phyloP scores from a whole-genome alignment of 1,284 basidiomycete species.

The Cryptococcus sp. region DNA sequence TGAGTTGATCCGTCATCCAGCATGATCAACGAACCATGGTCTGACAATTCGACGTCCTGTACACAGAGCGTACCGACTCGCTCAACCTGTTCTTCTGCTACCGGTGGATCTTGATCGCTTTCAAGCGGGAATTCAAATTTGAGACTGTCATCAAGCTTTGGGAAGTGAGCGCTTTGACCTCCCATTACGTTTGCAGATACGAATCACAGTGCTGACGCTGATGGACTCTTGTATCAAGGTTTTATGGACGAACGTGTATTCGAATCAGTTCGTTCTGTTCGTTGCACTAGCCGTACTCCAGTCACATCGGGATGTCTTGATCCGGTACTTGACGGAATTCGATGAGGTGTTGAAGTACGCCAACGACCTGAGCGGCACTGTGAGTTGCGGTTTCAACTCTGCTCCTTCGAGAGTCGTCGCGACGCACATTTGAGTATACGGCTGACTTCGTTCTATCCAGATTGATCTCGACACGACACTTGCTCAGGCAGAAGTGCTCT shows the following conservation, averaged over 20 bases:
- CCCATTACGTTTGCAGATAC: not conserved
- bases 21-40: not conserved
- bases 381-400: conserved; percentile 22
- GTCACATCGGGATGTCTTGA: conserved; percentile 87
- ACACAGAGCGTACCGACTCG: conserved; percentile 78
- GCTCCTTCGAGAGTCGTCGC: not conserved
- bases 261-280: conserved; percentile 86
- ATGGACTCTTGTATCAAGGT: conserved; percentile 44
- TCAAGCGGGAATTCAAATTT: conserved; percentile 95
- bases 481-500: conserved; percentile 90
- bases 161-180: conserved; percentile 62
- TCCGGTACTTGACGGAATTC: conserved; percentile 85
- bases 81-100: conserved; percentile 98
- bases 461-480: conserved; percentile 90
- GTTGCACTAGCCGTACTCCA: conserved; percentile 91
- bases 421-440: not conserved
- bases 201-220: not conserved
- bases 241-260: conserved; percentile 91
- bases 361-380: conserved; percentile 87
- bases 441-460: conserved; percentile 17
- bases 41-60: not conserved
- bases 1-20: conserved; percentile 41
- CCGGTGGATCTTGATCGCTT: conserved; percentile 74
- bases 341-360: conserved; percentile 80
- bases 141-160: conserved; percentile 84